Percentiles rank a stretch among this genome's conserved stretches.
Conservation (phyloP, 2,329 filamentous ascomycete species). For the Chaetothyriales sp. region DNA sequence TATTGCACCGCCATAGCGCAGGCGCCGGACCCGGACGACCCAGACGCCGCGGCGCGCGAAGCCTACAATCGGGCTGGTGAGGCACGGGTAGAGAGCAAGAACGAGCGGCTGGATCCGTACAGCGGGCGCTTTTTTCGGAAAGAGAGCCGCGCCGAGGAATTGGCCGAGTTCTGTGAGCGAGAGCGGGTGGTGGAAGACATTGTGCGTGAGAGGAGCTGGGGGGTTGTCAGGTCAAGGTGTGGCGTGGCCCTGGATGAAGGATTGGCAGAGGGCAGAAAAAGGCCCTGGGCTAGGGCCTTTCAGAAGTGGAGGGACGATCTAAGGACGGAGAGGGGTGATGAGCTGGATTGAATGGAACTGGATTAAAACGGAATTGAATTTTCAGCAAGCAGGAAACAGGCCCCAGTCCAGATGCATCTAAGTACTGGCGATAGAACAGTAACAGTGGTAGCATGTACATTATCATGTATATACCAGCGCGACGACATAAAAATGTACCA, state of each 20-base stretch:
- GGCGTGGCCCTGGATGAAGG: constrained; percentile 19
- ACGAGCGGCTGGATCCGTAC: constrained; percentile 88
- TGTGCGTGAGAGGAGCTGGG: constrained; percentile 71
- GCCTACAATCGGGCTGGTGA: constrained; percentile 56
- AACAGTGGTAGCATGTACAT: too few relatives aligned
- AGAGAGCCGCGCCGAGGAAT: constrained; percentile 65
- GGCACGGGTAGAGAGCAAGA: constrained; percentile 69
- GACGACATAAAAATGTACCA: background rate
- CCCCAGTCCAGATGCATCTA: too few relatives aligned
- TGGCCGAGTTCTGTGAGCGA: constrained; percentile 59
- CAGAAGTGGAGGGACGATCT: background rate
- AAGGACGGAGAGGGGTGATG: background rate
- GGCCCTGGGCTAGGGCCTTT: background rate
- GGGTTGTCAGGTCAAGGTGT: constrained; percentile 62
- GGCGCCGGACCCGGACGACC: constrained; percentile 74
- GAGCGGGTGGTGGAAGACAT: constrained; percentile 72
- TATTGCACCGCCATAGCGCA: constrained; percentile 86
- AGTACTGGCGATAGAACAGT: too few relatives aligned
- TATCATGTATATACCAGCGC: background rate
- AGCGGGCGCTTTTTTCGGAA: constrained; percentile 65
- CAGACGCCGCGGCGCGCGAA: constrained; percentile 56
- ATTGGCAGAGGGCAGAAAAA: background rate
- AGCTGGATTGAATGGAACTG: background rate
- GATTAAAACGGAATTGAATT: background rate
- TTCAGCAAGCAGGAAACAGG: background rate